phyloP scores from a whole-genome alignment of 2,329 filamentous ascomycete species.

The Plenodomus biglobosus region DNA sequence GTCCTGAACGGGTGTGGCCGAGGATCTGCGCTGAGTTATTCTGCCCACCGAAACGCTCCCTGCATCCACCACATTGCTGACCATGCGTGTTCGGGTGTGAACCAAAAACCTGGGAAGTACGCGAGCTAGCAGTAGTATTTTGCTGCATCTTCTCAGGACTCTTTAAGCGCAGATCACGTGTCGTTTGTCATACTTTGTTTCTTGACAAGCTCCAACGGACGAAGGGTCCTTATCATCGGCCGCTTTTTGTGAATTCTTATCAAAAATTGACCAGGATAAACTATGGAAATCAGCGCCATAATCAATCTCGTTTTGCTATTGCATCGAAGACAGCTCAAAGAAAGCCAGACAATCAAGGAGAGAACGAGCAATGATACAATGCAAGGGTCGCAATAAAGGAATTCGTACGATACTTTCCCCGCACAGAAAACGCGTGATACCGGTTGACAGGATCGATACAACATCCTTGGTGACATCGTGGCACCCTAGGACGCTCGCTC shows the following conservation, averaged over 20 bases:
- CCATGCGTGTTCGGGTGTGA: conserved; percentile 1
- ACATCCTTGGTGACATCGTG: not conserved
- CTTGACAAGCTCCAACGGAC: no score
- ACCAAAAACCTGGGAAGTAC: not conserved
- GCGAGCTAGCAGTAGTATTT: not conserved
- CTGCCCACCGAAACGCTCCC: not conserved
- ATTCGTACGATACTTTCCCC: not conserved
- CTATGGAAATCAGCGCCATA: no score
- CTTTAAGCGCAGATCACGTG: not conserved
- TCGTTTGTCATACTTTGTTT: not conserved
- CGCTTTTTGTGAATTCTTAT: no score
- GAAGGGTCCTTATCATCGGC: no score
- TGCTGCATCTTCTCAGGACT: not conserved
- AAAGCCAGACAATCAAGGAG: no score
- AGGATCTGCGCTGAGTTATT: not conserved
- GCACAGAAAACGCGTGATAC: not conserved
- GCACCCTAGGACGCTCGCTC: not conserved
- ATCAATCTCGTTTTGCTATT: no score
- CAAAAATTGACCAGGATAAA: no score
- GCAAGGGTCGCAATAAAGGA: not conserved
- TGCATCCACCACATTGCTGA: not conserved
- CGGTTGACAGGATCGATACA: not conserved
- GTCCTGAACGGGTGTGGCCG: not conserved
- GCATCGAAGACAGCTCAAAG: not conserved
- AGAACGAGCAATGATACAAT: not conserved